Percentiles rank a stretch among this genome's conserved stretches.
phyloP scores from a whole-genome alignment of 495 filamentous ascomycete species.

The Cryomyces minteri region DNA sequence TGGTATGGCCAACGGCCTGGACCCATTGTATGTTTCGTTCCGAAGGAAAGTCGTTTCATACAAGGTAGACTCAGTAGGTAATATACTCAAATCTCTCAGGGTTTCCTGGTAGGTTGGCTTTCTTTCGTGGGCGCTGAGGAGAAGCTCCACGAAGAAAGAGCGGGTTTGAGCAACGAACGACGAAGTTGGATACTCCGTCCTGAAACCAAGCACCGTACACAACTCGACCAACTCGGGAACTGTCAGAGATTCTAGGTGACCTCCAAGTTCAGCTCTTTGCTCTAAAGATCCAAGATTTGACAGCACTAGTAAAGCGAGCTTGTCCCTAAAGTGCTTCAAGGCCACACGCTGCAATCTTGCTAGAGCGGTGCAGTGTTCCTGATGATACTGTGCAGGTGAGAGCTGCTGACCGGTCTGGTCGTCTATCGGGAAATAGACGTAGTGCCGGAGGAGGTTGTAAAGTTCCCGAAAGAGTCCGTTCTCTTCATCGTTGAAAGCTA shows the following conservation, averaged over 20 bases:
- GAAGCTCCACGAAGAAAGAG: conserved; percentile 51
- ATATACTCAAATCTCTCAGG: conserved; percentile 45
- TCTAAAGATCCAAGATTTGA: conserved; percentile 86
- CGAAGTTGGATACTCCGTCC: conserved; percentile 60
- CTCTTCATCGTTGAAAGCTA: conserved; percentile 51
- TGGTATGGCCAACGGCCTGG: conserved; percentile 73
- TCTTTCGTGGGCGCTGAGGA: conserved; percentile 63
- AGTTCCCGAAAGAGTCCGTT: conserved; percentile 74
- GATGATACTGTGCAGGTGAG: conserved; percentile 52
- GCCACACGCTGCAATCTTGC: conserved; percentile 67
- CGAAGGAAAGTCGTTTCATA: conserved; percentile 72
- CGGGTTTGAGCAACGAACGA: conserved; percentile 42
- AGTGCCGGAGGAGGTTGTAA: conserved; percentile 61
- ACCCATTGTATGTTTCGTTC: conserved; percentile 80
- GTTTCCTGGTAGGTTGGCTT: conserved; percentile 70
- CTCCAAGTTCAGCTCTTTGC: conserved; percentile 56
- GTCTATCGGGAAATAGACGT: conserved; percentile 73
- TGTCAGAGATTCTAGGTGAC: conserved; percentile 51
- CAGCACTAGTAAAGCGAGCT: conserved; percentile 74
- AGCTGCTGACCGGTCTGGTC: conserved; percentile 72
- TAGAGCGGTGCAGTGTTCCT: conserved; percentile 55
- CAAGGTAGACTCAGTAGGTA: conserved; percentile 68
- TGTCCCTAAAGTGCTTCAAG: conserved; percentile 73
- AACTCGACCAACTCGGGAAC: conserved; percentile 57
- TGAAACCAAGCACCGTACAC: conserved; percentile 51